Percentiles rank a stretch among this genome's conserved stretches.
Conservation (phyloP, 164 flowering plant genomes). For the Stephania yunnanensis region DNA sequence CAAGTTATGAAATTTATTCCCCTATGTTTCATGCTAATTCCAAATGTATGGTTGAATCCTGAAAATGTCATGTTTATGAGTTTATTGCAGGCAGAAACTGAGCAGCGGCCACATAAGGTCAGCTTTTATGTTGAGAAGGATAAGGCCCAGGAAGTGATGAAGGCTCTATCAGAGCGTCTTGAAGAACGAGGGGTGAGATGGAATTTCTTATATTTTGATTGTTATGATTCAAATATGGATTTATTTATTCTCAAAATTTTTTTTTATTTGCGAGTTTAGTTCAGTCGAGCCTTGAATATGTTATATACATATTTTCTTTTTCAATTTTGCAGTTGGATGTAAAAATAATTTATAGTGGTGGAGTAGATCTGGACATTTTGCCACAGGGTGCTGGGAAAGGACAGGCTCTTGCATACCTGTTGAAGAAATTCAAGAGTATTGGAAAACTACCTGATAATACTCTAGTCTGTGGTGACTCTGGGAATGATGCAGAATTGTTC, state of each 20-base stretch:
- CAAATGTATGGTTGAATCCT: slow-evolving; percentile 5
- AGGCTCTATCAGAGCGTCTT: slow-evolving; percentile 45
- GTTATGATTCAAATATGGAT: not conserved
- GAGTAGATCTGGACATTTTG: slow-evolving; percentile 65
- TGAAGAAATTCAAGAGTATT: slow-evolving; percentile 45
- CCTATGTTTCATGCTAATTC: not conserved
- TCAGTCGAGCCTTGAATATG: not conserved
- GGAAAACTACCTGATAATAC: slow-evolving; percentile 56
- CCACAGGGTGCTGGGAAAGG: slow-evolving; percentile 92
- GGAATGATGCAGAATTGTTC: slow-evolving; percentile 86
- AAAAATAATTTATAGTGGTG: slow-evolving; percentile 82
- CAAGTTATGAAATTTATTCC: not conserved
- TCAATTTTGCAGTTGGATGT: slow-evolving; percentile 53
- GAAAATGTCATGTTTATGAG: slow-evolving; percentile 7
- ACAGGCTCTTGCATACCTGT: slow-evolving; percentile 81
- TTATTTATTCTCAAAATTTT: not conserved
- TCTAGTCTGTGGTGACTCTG: slow-evolving; percentile 90
- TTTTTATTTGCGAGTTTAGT: not conserved
- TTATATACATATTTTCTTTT: not conserved
- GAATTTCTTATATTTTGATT: not conserved
- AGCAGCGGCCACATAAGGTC: slow-evolving; percentile 86
- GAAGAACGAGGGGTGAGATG: slow-evolving; percentile 75
- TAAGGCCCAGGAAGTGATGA: slow-evolving; percentile 62
- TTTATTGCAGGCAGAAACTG: slow-evolving; percentile 72
- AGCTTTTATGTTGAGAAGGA: slow-evolving; percentile 83